These are phyloP conservation scores for Nakazawaea molendinolei DNA, from an alignment of 805 yeast genomes.

Conservation along the genomic window DNA sequence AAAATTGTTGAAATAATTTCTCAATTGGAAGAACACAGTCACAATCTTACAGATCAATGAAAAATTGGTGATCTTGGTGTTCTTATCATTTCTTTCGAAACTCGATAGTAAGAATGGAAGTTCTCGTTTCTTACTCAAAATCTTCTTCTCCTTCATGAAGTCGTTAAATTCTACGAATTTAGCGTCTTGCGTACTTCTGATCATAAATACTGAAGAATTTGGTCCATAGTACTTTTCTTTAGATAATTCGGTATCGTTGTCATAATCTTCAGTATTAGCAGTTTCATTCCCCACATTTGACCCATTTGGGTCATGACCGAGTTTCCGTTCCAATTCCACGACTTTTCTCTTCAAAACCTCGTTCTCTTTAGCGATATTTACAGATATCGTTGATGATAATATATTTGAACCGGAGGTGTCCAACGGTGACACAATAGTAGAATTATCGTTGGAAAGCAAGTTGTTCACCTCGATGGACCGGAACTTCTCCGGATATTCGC, in stretches of 20 bases:
- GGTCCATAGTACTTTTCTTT: slow-evolving; percentile 46
- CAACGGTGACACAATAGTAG: slow-evolving; percentile 9
- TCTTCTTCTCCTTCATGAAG: slow-evolving; percentile 23
- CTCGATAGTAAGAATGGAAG: slow-evolving; percentile 18
- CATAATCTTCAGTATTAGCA: slow-evolving; percentile 11
- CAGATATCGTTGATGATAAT: slow-evolving; percentile 12
- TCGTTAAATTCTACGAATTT: slow-evolving; percentile 16
- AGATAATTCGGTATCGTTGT: slow-evolving; percentile 23
- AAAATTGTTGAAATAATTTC: slow-evolving; percentile 33
- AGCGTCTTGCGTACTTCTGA: slow-evolving; percentile 27
- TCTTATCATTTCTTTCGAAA: slow-evolving; percentile 7
- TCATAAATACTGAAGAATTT: slow-evolving; percentile 41
- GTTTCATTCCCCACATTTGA: slow-evolving; percentile 1
- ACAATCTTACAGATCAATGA: slow-evolving; percentile 29
- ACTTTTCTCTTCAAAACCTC: slow-evolving; percentile 22
- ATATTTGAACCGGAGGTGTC: slow-evolving; percentile 12
- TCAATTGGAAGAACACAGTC: slow-evolving; percentile 33
- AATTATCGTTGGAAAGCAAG: slow-evolving; percentile 6
- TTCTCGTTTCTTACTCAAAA: slow-evolving; percentile 22
- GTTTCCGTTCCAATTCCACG: slow-evolving; percentile 17
- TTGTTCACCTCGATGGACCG: slow-evolving; percentile 32
- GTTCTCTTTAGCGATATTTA: slow-evolving; percentile 20
- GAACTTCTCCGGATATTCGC: slow-evolving; percentile 41
- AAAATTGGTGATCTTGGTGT: slow-evolving; percentile 23
- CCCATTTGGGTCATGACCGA: slow-evolving; percentile 3